These are phyloP conservation scores for Xerocomus amazonicus DNA, from an alignment of 1,284 basidiomycete genomes.

Conservation along the genomic window DNA sequence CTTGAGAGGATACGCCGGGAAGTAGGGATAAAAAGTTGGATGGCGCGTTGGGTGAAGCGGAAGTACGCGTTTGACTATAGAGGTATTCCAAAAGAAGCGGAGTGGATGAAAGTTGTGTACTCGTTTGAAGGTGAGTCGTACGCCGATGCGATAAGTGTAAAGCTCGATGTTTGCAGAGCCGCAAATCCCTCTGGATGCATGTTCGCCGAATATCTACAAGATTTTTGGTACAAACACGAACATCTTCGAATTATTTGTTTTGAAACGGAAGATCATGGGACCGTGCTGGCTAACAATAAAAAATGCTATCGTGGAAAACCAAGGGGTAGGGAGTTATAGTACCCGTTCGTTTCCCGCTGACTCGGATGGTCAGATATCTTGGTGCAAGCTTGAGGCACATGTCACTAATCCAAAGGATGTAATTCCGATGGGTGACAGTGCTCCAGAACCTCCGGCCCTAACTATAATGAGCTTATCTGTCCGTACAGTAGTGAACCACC, in stretches of 20 bases:
- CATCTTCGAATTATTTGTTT: constrained; percentile 91
- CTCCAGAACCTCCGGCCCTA: constrained; percentile 85
- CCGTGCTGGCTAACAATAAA: constrained; percentile 95
- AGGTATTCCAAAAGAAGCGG: constrained; percentile 73
- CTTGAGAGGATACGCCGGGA: constrained; percentile 79
- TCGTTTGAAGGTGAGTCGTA: constrained; percentile 65
- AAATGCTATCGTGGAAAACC: constrained; percentile 66
- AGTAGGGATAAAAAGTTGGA: constrained; percentile 75
- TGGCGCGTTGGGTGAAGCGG: constrained; percentile 80
- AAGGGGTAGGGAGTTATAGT: constrained; percentile 57
- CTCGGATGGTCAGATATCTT: constrained; percentile 62
- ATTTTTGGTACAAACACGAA: constrained; percentile 93
- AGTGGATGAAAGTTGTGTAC: constrained; percentile 94
- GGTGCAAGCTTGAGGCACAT: constrained; percentile 93
- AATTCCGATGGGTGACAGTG: constrained; percentile 75
- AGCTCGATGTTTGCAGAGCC: constrained; percentile 37
- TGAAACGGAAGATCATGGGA: constrained; percentile 98
- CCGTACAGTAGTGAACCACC: constrained; percentile 93
- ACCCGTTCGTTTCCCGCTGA: constrained; percentile 1
- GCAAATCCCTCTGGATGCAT: constrained; percentile 67
- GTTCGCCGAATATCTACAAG: constrained; percentile 81
- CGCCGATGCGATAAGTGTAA: background rate
- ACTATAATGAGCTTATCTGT: constrained; percentile 88
- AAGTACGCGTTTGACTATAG: constrained; percentile 92
- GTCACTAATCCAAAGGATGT: constrained; percentile 87